Conservation (phyloP, 176 grass and related monocot species). For the Saccharum spontaneum region DNA sequence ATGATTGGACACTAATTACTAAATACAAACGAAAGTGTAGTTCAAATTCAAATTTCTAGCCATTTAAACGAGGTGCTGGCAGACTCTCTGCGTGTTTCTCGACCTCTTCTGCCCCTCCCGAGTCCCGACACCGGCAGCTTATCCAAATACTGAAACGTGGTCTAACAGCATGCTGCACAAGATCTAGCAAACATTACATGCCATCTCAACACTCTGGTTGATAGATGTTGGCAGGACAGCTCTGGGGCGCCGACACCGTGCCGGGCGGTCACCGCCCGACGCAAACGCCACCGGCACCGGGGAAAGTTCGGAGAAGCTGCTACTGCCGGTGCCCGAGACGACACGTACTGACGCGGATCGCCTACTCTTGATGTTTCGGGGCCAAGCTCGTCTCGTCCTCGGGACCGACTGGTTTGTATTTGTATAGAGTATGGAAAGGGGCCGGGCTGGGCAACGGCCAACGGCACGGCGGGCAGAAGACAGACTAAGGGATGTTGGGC, state of each 20-base stretch:
- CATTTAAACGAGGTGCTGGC: too few relatives aligned
- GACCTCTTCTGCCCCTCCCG: too few relatives aligned
- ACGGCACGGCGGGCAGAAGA: neutral
- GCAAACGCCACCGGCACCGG: neutral
- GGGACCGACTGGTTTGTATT: neutral
- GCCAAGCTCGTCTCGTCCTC: too few relatives aligned
- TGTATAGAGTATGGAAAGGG: neutral
- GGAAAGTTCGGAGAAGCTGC: conserved; percentile 1
- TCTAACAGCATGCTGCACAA: neutral
- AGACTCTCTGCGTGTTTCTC: neutral
- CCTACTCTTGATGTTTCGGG: too few relatives aligned
- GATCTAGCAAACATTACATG: neutral
- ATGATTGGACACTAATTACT: too few relatives aligned
- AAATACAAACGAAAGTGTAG: too few relatives aligned
- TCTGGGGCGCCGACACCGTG: neutral
- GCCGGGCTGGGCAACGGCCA: neutral
- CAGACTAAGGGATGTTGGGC: too few relatives aligned
- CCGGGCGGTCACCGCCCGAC: neutral
- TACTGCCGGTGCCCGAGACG: conserved; percentile 2
- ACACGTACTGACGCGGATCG: neutral
- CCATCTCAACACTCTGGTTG: neutral
- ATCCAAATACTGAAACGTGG: neutral
- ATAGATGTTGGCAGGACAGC: neutral
- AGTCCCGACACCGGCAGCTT: neutral
- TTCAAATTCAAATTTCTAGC: too few relatives aligned